A percentile compares a stretch with the other conserved stretches of the same genome.
Evolutionary conservation across 805 yeast genomes (phyloP).

Genomic region (Lipomyces oligophaga): DNA sequence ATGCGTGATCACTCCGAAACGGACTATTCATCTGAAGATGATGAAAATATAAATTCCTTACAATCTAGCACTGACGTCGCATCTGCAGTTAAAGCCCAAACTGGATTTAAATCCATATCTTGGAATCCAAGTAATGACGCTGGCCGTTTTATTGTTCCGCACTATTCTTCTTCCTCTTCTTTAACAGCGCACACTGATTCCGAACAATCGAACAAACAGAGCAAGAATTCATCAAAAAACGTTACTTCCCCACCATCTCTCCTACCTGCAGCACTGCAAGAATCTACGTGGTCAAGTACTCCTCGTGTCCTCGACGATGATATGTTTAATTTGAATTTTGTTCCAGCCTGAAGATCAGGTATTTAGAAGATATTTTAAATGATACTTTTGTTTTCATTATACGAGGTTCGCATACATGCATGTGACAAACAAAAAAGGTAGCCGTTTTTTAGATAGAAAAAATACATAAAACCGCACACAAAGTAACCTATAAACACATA

Average conservation of each 20-base stretch:
- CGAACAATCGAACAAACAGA: too few relatives aligned
- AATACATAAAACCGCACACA: too few relatives aligned
- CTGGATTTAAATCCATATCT: conserved; percentile 2
- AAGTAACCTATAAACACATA: too few relatives aligned
- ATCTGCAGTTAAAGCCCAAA: conserved; percentile 4
- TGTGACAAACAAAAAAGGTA: too few relatives aligned
- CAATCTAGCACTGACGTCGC: neutral
- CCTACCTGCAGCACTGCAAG: too few relatives aligned
- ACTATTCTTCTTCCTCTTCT: conserved; percentile 3
- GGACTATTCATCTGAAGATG: conserved; percentile 36
- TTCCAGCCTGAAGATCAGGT: neutral
- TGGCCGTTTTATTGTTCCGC: conserved; percentile 14
- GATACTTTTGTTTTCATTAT: too few relatives aligned
- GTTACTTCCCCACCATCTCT: too few relatives aligned
- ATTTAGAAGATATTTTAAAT: neutral
- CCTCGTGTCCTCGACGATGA: neutral
- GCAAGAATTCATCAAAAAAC: too few relatives aligned
- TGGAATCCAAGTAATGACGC: conserved; percentile 20
- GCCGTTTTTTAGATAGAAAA: too few relatives aligned
- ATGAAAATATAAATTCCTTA: conserved; percentile 30
- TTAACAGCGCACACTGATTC: too few relatives aligned
- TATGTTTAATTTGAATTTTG: too few relatives aligned
- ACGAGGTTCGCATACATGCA: too few relatives aligned
- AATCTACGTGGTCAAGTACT: neutral
- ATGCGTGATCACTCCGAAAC: conserved; percentile 46